Evolutionary conservation across 345 rosid genomes (phyloP).

Genomic region (Barbarea vulgaris): DNA sequence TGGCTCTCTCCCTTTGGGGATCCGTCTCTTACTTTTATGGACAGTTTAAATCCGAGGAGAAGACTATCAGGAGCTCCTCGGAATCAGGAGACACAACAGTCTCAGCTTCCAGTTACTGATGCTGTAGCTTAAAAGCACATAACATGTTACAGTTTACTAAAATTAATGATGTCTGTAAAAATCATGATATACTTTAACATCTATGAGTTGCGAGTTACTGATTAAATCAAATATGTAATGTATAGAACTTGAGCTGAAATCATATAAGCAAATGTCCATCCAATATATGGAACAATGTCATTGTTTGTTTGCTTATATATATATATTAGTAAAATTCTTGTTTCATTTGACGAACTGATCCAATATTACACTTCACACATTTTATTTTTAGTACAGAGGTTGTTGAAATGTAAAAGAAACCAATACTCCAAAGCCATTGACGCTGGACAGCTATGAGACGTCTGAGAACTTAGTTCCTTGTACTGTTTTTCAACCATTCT

Average conservation of each 20-base stretch:
- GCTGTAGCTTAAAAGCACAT: slow-evolving; percentile 1
- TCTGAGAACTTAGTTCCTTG: slow-evolving; percentile 60
- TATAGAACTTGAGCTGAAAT: not conserved
- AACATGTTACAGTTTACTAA: not conserved
- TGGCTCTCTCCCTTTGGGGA: slow-evolving; percentile 71
- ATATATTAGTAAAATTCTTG: not conserved
- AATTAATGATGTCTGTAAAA: not conserved
- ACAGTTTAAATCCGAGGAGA: slow-evolving; percentile 39
- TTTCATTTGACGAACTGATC: not conserved
- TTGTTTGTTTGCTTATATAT: not conserved
- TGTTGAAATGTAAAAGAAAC: slow-evolving; percentile 6
- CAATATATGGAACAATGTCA: not conserved
- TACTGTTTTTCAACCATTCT: slow-evolving; percentile 83
- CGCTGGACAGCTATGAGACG: not conserved
- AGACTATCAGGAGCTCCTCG: not conserved
- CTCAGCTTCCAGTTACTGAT: slow-evolving; percentile 32
- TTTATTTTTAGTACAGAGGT: slow-evolving; percentile 1
- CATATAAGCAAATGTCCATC: not conserved
- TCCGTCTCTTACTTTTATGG: slow-evolving; percentile 73
- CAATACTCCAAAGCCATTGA: slow-evolving; percentile 22
- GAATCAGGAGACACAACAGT: slow-evolving; percentile 15
- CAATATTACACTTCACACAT: not conserved
- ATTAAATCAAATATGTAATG: not conserved
- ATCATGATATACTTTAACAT: not conserved
- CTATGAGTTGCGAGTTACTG: not conserved